A percentile compares a stretch with the other conserved stretches of the same genome.
phyloP scores from a whole-genome alignment of 148 eudicot genomes.

The Rhododendron henanense region DNA sequence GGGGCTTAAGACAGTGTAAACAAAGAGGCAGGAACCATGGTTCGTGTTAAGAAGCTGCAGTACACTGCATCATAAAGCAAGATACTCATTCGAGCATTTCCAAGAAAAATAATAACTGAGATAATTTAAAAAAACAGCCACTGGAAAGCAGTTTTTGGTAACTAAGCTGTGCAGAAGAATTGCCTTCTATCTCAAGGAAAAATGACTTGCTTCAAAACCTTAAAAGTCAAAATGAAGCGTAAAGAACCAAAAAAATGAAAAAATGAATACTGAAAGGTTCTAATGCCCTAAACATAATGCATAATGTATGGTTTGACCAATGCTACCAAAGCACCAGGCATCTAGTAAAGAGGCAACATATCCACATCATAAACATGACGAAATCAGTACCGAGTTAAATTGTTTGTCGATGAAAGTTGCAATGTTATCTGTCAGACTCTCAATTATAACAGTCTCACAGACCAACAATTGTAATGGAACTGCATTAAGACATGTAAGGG shows the following conservation, averaged over 20 bases:
- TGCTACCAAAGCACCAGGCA: neutral
- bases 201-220: neutral
- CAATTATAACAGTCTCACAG: neutral
- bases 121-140: neutral
- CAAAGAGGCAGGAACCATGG: neutral
- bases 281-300: neutral
- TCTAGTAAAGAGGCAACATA: neutral
- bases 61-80: neutral
- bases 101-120: neutral
- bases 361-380: neutral
- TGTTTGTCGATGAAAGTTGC: neutral
- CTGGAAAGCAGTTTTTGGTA: neutral
- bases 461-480: neutral
- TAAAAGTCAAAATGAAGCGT: neutral
- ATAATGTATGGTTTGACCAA: neutral
- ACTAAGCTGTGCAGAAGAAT: conserved; percentile 1
- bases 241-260: neutral
- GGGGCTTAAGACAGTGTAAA: neutral
- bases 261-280: neutral
- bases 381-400: neutral
- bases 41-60: neutral
- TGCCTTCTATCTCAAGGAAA: neutral
- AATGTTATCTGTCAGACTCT: neutral
- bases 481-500: neutral
- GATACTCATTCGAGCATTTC: neutral